Percentiles rank a stretch among this genome's conserved stretches.
These are phyloP conservation scores for Stachybotrys echinatus DNA, from an alignment of 2,329 filamentous ascomycete genomes.

Conservation along the genomic window DNA sequence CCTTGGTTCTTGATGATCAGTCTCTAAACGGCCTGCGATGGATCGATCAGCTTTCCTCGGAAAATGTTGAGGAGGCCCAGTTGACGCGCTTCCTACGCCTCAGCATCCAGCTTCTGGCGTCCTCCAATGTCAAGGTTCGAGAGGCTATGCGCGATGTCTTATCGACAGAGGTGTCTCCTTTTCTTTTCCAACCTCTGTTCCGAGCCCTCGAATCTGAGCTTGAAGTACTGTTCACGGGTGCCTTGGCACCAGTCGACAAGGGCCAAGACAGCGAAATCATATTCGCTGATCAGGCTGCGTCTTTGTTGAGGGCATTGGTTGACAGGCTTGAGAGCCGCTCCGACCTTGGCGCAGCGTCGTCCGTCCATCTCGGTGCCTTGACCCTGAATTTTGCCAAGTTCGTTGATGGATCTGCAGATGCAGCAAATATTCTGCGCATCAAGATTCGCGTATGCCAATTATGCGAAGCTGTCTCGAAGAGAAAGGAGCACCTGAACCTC, in stretches of 20 bases:
- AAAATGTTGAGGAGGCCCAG: constrained; percentile 55
- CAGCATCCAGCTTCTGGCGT: constrained; percentile 61
- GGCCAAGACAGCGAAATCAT: constrained; percentile 56
- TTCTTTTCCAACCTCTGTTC: constrained; percentile 58
- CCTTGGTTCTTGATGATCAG: constrained; percentile 52
- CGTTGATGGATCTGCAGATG: constrained; percentile 53
- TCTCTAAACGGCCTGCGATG: constrained; percentile 52
- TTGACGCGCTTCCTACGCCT: constrained; percentile 56
- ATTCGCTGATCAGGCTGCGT: constrained; percentile 63
- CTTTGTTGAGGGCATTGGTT: constrained; percentile 57
- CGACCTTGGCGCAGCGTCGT: constrained; percentile 56
- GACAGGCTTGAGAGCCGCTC: constrained; percentile 59
- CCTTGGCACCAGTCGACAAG: constrained; percentile 43
- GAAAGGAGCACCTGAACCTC: constrained; percentile 64
- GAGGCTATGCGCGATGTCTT: constrained; percentile 64
- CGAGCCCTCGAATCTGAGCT: constrained; percentile 61
- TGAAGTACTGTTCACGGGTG: constrained; percentile 55
- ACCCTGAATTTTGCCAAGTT: constrained; percentile 65
- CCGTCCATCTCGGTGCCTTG: constrained; percentile 58
- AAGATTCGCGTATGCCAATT: constrained; percentile 67
- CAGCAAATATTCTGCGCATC: constrained; percentile 51
- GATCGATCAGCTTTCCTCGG: constrained; percentile 57
- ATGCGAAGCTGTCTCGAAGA: constrained; percentile 58
- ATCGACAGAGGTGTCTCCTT: constrained; percentile 58
- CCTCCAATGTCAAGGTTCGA: constrained; percentile 57